Evolutionary conservation across 495 filamentous ascomycete species (phyloP).

Genomic region (Podospora bellae-mahoneyi): DNA sequence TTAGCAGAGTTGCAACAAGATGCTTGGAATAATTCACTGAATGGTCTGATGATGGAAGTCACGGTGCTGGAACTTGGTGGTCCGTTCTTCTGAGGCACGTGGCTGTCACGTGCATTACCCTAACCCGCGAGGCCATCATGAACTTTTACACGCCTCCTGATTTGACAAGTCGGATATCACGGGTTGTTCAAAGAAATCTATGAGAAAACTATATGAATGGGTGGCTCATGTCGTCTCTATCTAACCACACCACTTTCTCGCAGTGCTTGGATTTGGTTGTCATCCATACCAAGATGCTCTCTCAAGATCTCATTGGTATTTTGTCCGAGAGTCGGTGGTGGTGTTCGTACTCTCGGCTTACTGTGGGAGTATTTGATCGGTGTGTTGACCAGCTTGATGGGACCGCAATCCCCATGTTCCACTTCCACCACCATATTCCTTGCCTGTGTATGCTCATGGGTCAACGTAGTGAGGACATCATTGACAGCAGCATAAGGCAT

Average conservation of each 20-base stretch:
- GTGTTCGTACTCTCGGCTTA: constrained; percentile 68
- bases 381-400: constrained; percentile 88
- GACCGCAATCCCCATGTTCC: constrained; percentile 76
- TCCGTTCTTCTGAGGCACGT: constrained; percentile 11
- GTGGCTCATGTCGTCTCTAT: constrained; percentile 34
- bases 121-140: neutral
- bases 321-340: constrained; percentile 84
- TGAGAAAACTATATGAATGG: neutral
- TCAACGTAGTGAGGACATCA: constrained; percentile 78
- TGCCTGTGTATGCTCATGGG: constrained; percentile 81
- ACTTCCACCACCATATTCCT: constrained; percentile 85
- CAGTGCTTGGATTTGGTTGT: constrained; percentile 59
- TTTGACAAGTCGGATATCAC: neutral
- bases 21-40: neutral
- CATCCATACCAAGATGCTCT: constrained; percentile 61
- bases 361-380: constrained; percentile 91
- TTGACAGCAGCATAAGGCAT: constrained; percentile 96
- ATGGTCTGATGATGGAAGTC: neutral
- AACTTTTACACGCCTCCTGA: neutral
- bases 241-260: constrained; percentile 67
- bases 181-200: neutral
- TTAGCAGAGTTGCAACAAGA: neutral
- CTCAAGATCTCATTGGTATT: constrained; percentile 85
- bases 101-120: constrained; percentile 14
- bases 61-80: constrained; percentile 5